These are phyloP conservation scores for Ophiocordyceps polyrhachis-furcata DNA, from an alignment of 2,329 filamentous ascomycete species.

Conservation along the genomic window DNA sequence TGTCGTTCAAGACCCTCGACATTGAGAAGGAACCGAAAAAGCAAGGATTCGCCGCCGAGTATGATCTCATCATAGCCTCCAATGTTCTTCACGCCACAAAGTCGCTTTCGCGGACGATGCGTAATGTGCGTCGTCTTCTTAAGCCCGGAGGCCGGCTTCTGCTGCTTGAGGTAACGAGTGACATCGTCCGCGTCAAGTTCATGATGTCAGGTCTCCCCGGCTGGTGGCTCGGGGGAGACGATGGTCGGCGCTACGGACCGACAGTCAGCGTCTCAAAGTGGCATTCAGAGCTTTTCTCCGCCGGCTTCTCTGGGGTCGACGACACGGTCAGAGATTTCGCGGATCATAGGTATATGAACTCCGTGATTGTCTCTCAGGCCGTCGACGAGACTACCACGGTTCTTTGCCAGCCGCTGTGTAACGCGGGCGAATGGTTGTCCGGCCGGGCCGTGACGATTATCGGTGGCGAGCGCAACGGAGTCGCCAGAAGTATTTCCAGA, in stretches of 20 bases:
- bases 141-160: constrained; percentile 1
- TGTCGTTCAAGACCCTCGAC: constrained; percentile 9
- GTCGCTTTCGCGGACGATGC: constrained; percentile 7
- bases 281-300: neutral
- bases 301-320: constrained; percentile 3
- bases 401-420: constrained; percentile 1
- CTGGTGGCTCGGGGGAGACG: constrained; percentile 1
- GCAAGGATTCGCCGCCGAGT: constrained; percentile 15
- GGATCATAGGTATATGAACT: neutral
- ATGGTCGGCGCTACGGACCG: neutral
- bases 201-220: neutral
- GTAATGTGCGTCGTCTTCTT: neutral
- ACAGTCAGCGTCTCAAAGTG: constrained; percentile 1
- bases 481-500: constrained; percentile 2
- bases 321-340: neutral
- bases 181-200: neutral
- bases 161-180: neutral
- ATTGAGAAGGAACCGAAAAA: constrained; percentile 7
- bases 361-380: constrained; percentile 8
- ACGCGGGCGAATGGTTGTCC: neutral
- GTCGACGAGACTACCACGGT: constrained; percentile 2
- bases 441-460: neutral
- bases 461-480: constrained; percentile 1
- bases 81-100: constrained; percentile 20
- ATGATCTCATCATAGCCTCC: constrained; percentile 21